Evolutionary conservation across 192 early-diverging fungal genomes (phyloP).

Genomic region (Linnemannia schmuckeri): DNA sequence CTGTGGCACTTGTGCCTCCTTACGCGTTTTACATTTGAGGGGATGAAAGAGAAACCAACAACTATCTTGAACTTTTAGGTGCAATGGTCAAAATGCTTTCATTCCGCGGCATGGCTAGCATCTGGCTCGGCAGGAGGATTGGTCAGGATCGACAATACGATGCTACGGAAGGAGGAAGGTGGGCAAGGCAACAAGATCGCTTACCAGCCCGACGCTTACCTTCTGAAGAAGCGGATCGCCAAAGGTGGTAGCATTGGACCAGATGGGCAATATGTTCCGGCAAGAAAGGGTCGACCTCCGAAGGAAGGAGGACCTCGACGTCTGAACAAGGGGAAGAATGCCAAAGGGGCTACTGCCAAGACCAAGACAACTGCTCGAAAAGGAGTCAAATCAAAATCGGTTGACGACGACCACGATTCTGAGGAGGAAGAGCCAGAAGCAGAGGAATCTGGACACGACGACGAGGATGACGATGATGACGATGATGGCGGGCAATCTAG

Average conservation of each 20-base stretch:
- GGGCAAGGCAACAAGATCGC: conserved; percentile 26
- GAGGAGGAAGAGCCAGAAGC: conserved; percentile 6
- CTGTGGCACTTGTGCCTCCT: neutral
- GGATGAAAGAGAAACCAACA: neutral
- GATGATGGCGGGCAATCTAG: neutral
- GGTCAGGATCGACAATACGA: conserved; percentile 49
- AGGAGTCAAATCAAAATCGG: neutral
- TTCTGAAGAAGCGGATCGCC: conserved; percentile 22
- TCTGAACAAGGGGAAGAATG: neutral
- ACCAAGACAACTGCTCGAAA: neutral
- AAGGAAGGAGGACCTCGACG: conserved; percentile 12
- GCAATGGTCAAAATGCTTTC: conserved; percentile 43
- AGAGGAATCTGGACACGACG: neutral
- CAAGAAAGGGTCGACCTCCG: conserved; percentile 23
- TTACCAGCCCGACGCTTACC: conserved; percentile 30
- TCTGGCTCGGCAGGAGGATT: conserved; percentile 46
- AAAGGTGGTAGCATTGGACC: neutral
- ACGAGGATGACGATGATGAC: neutral
- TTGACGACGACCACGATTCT: neutral
- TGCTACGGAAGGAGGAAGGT: conserved; percentile 28
- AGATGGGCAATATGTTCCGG: conserved; percentile 7
- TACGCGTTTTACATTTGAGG: too few species aligned
- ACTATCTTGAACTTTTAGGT: conserved; percentile 11
- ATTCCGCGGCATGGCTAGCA: conserved; percentile 49
- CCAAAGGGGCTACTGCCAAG: neutral